Evolutionary conservation across 306 rosid genomes (phyloP).

Genomic region (Malus fusca): DNA sequence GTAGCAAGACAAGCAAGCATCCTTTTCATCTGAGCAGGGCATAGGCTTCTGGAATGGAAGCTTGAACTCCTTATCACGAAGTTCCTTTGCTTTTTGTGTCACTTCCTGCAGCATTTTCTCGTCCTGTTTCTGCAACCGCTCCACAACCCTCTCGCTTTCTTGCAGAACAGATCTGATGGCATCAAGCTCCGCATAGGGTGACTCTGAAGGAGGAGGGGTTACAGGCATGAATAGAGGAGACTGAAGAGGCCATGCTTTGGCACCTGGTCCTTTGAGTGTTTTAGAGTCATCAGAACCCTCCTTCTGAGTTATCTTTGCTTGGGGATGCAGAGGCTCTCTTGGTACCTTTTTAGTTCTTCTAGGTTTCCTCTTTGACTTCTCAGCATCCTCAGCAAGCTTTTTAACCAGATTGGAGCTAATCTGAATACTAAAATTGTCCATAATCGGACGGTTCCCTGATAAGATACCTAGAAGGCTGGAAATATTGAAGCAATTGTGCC

Average conservation of each 20-base stretch:
- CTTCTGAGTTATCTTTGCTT: conserved; percentile 38
- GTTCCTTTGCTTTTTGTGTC: conserved; percentile 80
- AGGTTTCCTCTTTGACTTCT: conserved; percentile 48
- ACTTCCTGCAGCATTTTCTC: conserved; percentile 71
- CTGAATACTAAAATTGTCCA: conserved; percentile 87
- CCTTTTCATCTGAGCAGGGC: conserved; percentile 53
- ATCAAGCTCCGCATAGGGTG: conserved; percentile 51
- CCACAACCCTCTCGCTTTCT: conserved; percentile 73
- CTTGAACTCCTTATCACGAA: conserved; percentile 82
- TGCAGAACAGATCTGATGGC: conserved; percentile 53
- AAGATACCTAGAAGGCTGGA: conserved; percentile 27
- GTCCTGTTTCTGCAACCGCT: conserved; percentile 70
- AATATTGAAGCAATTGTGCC: conserved; percentile 4
- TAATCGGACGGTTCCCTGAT: conserved; percentile 26
- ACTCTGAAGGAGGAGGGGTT: conserved; percentile 27
- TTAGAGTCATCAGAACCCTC: conserved; percentile 28
- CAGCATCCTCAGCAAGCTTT: conserved; percentile 49
- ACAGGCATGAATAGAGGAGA: conserved; percentile 51
- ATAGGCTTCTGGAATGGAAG: conserved; percentile 61
- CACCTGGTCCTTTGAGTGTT: conserved; percentile 29
- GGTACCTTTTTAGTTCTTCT: conserved; percentile 48
- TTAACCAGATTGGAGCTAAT: conserved; percentile 61
- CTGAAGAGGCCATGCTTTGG: conserved; percentile 71
- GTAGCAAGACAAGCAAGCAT: conserved; percentile 73
- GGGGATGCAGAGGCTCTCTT: conserved; percentile 39